Evolutionary conservation across 768 basidiomycete genomes (phyloP).

Genomic region (Mycena olivaceomarginata): DNA sequence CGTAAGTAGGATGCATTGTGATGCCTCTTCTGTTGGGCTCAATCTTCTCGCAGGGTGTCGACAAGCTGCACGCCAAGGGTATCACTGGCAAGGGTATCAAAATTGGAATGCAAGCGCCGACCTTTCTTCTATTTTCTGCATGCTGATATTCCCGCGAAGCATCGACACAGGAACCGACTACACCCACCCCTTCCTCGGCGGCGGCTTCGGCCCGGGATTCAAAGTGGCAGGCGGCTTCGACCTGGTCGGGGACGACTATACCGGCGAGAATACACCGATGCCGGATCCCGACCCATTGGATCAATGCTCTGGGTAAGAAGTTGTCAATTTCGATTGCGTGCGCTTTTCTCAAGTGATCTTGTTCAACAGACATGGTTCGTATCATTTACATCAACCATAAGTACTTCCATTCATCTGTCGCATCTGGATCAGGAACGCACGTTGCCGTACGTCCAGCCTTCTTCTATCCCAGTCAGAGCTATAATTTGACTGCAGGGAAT

Average conservation of each 20-base stretch:
- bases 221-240: too few relatives aligned
- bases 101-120: constrained; percentile 73
- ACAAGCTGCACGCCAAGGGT: constrained; percentile 78
- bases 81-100: constrained; percentile 79
- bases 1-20: constrained; percentile 53
- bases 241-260: constrained; percentile 68
- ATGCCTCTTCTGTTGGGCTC: not conserved
- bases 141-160: constrained; percentile 52
- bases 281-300: constrained; percentile 73
- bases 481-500: constrained; percentile 68
- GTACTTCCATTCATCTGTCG: not conserved
- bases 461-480: constrained; percentile 34
- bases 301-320: constrained; percentile 63
- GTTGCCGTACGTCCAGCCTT: constrained; percentile 50
- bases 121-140: constrained; percentile 39
- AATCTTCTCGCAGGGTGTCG: constrained; percentile 67
- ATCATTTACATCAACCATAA: not conserved
- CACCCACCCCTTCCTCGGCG: too few relatives aligned
- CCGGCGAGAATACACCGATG: constrained; percentile 69
- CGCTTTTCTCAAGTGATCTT: not conserved
- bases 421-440: constrained; percentile 62
- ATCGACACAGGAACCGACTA: constrained; percentile 52
- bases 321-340: not conserved
- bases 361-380: constrained; percentile 37
- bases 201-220: too few relatives aligned